Percentiles rank a stretch among this genome's conserved stretches.
phyloP scores from a whole-genome alignment of 1,284 basidiomycete genomes.

The Termitomyces sp. region DNA sequence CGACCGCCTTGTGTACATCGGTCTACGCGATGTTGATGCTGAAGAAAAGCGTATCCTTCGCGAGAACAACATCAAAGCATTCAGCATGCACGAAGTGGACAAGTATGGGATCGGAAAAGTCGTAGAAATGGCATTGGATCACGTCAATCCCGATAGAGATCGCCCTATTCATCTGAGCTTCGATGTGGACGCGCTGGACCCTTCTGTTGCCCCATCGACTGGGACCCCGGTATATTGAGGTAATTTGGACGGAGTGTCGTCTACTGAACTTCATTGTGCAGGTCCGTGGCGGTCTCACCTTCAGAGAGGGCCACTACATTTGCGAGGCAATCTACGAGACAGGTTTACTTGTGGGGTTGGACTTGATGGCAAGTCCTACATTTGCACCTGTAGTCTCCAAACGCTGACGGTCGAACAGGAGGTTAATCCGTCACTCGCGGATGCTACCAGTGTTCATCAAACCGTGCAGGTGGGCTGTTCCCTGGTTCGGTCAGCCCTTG shows the following conservation, averaged over 20 bases:
- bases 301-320: slow-evolving; percentile 97
- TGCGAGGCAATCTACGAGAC: slow-evolving; percentile 95
- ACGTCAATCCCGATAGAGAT: slow-evolving; percentile 82
- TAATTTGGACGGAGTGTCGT: not conserved
- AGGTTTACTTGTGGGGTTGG: slow-evolving; percentile 85
- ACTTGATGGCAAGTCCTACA: slow-evolving; percentile 71
- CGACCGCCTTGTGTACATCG: slow-evolving; percentile 87
- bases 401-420: slow-evolving; percentile 49
- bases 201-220: slow-evolving; percentile 91
- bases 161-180: slow-evolving; percentile 94
- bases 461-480: slow-evolving; percentile 95
- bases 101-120: slow-evolving; percentile 94
- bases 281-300: slow-evolving; percentile 94
- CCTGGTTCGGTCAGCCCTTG: slow-evolving; percentile 85
- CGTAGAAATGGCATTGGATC: slow-evolving; percentile 92
- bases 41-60: slow-evolving; percentile 88
- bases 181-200: slow-evolving; percentile 95
- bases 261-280: slow-evolving; percentile 20
- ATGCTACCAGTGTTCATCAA: slow-evolving; percentile 70
- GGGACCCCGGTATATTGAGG: slow-evolving; percentile 71
- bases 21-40: slow-evolving; percentile 88
- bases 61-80: slow-evolving; percentile 88
- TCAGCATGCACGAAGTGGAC: slow-evolving; percentile 98
- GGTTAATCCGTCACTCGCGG: slow-evolving; percentile 89
- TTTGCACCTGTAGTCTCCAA: slow-evolving; percentile 4